Conservation (phyloP, 1,139 yeast genomes). For the Hyphopichia khmerensis region DNA sequence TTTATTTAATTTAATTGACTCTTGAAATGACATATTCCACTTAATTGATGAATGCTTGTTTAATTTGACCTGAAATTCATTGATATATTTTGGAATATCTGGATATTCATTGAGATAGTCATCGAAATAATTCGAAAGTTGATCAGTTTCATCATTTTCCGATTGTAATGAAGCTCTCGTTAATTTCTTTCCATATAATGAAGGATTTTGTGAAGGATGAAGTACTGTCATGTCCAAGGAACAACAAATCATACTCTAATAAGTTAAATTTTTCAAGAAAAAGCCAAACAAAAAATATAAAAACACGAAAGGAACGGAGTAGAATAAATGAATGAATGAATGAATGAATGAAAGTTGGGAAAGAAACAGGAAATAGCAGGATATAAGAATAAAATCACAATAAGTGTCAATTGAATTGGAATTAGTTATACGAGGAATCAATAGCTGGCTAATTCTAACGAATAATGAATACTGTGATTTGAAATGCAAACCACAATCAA, state of each 20-base stretch:
- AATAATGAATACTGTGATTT: too few species aligned
- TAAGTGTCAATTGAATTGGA: not conserved
- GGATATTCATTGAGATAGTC: constrained; percentile 11
- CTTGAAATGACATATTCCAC: not conserved
- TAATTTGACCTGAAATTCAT: constrained; percentile 16
- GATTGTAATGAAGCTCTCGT: not conserved
- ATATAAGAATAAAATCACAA: not conserved
- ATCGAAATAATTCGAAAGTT: constrained; percentile 3
- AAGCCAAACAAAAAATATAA: not conserved
- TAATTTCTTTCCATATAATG: not conserved
- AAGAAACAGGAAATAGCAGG: too few species aligned
- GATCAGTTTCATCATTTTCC: constrained; percentile 5
- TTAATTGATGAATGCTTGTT: not conserved
- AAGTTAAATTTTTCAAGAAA: not conserved
- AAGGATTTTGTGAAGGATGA: not conserved
- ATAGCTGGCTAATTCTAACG: too few species aligned
- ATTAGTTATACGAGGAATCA: too few species aligned
- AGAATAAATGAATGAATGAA: too few species aligned
- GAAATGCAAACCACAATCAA: too few species aligned
- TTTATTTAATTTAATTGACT: not conserved
- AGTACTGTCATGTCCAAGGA: not conserved
- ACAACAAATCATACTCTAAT: too few species aligned
- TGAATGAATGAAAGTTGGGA: too few species aligned
- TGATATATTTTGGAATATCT: constrained; percentile 12
- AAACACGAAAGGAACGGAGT: not conserved